These are phyloP conservation scores for Pythium rhizo-oryzae DNA, from an alignment of 352 stramenopile genomes.

Conservation along the genomic window DNA sequence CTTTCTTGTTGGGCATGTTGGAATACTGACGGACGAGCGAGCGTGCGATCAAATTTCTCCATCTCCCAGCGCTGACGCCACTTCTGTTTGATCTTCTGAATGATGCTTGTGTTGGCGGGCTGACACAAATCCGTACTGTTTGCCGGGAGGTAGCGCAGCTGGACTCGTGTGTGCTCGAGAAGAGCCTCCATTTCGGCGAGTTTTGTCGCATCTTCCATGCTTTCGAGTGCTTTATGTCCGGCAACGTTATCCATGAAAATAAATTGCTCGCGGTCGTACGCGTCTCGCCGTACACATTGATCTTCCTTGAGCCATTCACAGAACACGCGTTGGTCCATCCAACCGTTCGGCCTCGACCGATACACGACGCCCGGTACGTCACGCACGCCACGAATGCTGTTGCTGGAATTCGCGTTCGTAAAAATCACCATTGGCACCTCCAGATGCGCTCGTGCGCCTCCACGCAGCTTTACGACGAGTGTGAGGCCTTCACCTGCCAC, in stretches of 20 bases:
- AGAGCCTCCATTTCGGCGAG: not conserved
- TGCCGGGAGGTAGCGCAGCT: slow-evolving; percentile 6
- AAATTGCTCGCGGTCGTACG: not conserved
- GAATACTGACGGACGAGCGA: no score
- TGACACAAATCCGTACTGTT: slow-evolving; percentile 25
- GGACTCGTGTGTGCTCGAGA: not conserved
- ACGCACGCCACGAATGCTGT: slow-evolving; percentile 20
- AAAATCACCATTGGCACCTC: slow-evolving; percentile 3
- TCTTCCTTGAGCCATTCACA: slow-evolving; percentile 10
- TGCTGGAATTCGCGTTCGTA: slow-evolving; percentile 7
- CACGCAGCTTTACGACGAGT: slow-evolving; percentile 7
- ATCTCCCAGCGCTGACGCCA: slow-evolving; percentile 5
- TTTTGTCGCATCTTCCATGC: not conserved
- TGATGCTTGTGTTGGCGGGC: slow-evolving; percentile 11
- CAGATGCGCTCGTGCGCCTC: not conserved
- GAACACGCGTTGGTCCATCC: slow-evolving; percentile 12
- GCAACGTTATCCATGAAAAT: slow-evolving; percentile 13
- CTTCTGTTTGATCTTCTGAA: slow-evolving; percentile 9
- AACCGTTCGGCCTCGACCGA: not conserved
- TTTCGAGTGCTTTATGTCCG: slow-evolving; percentile 8
- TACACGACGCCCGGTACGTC: slow-evolving; percentile 3
- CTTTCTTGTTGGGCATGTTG: slow-evolving; percentile 16
- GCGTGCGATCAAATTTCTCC: slow-evolving; percentile 10
- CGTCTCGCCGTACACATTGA: not conserved
- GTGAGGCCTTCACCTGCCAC: slow-evolving; percentile 2